Percentiles rank a stretch among this genome's conserved stretches.
Evolutionary conservation across 2,329 filamentous ascomycete species (phyloP).

Genomic region (Diplocarpon rosae): DNA sequence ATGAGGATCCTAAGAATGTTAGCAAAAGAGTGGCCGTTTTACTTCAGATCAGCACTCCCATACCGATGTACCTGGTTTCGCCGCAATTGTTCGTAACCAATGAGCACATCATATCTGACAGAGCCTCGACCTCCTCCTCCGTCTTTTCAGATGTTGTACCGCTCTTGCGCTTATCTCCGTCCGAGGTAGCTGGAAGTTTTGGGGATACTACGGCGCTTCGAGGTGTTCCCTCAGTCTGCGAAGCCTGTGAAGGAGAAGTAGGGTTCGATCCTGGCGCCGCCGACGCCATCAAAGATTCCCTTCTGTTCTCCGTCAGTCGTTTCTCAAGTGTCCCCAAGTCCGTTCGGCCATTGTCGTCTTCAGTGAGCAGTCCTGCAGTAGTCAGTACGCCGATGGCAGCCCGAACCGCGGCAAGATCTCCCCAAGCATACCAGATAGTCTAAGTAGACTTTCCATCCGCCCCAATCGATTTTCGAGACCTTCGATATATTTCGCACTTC

Average conservation of each 20-base stretch:
- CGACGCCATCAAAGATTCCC: slow-evolving; percentile 25
- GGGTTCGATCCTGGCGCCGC: slow-evolving; percentile 21
- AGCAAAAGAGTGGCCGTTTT: slow-evolving; percentile 59
- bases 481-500: slow-evolving; percentile 92
- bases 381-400: not conserved
- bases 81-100: slow-evolving; percentile 89
- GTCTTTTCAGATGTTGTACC: slow-evolving; percentile 34
- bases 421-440: slow-evolving; percentile 55
- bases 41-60: slow-evolving; percentile 15
- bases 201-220: slow-evolving; percentile 40
- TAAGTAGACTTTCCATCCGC: slow-evolving; percentile 89
- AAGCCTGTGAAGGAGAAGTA: slow-evolving; percentile 31
- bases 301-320: slow-evolving; percentile 52
- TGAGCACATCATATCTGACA: slow-evolving; percentile 99
- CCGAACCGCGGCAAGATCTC: slow-evolving; percentile 9
- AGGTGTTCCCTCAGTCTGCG: slow-evolving; percentile 35
- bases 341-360: slow-evolving; percentile 75
- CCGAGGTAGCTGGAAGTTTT: slow-evolving; percentile 25
- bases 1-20: slow-evolving; percentile 63
- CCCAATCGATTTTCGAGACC: slow-evolving; percentile 86
- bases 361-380: slow-evolving; percentile 58
- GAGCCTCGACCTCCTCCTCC: slow-evolving; percentile 66
- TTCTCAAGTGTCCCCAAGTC: slow-evolving; percentile 84
- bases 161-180: slow-evolving; percentile 13
- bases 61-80: slow-evolving; percentile 93